Evolutionary conservation across 1,284 basidiomycete genomes (phyloP), one percentile per base, ranked within the genome.

Genomic region (Leccinum ponderosum): DNA sequence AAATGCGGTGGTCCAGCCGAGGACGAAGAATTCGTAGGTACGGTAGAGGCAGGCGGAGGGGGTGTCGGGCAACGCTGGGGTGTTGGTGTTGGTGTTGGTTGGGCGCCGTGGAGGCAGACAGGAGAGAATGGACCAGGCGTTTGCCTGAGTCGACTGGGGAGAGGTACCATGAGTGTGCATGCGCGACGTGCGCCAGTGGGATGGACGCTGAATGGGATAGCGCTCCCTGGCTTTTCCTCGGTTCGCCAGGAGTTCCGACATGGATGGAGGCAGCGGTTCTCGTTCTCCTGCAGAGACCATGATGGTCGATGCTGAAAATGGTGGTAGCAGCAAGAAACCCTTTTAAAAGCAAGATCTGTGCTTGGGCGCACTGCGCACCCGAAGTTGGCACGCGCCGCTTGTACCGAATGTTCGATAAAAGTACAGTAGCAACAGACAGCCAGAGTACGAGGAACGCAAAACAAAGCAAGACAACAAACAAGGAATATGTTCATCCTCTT

Each of bases 1-100:
- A 57, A 70, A 65, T 22, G 55, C 54, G 55, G 64, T 61, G 31
- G 60, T 71, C 61, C 62, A 61, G 6, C 63, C 64, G 48, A 69
- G 52, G 14, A 66, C 65, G 53, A 70, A 66, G 62, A 73, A 69
- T 58, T 66, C 63, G 64, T 73, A 74, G 54, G 70, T 59, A 31
- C 69, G 72, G 53, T 73, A 70, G 58, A 73, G 68, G 31, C 63
- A 67, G 20, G 64, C 64, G 15, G 60, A 20, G 27, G 64, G 39
- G 12, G 55, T 42, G 50, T 65, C 64, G 7, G 25, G 27, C 27
- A 15, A 8, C 14, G 22, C 22, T 22, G 22, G n/a, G 51, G 44
- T 35, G 31, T 1, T 33, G 33, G 0, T 35, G 33, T 6, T 35
- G 33, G 33, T 35, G 6, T 14, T 35, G 6, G 33, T 5, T 3